phyloP scores from a whole-genome alignment of 352 stramenopile genomes.

The Thalassiosira livingstoniorum region DNA sequence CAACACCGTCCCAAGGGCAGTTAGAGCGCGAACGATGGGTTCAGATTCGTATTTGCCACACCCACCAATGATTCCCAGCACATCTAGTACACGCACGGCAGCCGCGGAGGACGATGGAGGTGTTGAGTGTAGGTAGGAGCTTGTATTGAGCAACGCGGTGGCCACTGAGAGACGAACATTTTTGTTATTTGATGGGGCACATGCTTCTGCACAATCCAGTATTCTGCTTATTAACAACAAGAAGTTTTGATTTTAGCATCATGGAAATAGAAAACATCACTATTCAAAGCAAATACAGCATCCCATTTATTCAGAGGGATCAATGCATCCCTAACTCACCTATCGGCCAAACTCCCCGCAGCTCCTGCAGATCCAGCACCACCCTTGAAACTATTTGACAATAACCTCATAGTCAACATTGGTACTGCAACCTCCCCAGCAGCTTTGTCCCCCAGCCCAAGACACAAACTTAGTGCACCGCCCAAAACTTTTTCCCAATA shows the following conservation, averaged over 20 bases:
- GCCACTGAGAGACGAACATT: conserved; percentile 79
- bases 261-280: not conserved
- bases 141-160: conserved; percentile 80
- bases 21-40: conserved; percentile 61
- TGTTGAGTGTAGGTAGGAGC: conserved; percentile 63
- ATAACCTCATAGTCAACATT: conserved; percentile 79
- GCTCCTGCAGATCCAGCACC: conserved; percentile 66
- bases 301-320: not conserved
- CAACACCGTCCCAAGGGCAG: conserved; percentile 72
- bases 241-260: no score
- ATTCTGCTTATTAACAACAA: no score
- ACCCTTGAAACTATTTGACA: conserved; percentile 77
- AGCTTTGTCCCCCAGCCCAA: conserved; percentile 49
- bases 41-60: conserved; percentile 73
- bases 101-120: conserved; percentile 27
- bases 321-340: conserved; percentile 34
- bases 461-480: conserved; percentile 42
- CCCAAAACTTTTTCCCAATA: conserved; percentile 71
- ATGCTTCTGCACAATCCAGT: conserved; percentile 61
- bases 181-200: conserved; percentile 73
- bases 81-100: conserved; percentile 50
- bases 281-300: not conserved
- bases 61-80: conserved; percentile 65
- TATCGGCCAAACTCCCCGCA: conserved; percentile 45
- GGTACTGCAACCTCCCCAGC: conserved; percentile 73